These are phyloP conservation scores for Toxicodendron radicans DNA, from an alignment of 345 rosid genomes.

Conservation along the genomic window DNA sequence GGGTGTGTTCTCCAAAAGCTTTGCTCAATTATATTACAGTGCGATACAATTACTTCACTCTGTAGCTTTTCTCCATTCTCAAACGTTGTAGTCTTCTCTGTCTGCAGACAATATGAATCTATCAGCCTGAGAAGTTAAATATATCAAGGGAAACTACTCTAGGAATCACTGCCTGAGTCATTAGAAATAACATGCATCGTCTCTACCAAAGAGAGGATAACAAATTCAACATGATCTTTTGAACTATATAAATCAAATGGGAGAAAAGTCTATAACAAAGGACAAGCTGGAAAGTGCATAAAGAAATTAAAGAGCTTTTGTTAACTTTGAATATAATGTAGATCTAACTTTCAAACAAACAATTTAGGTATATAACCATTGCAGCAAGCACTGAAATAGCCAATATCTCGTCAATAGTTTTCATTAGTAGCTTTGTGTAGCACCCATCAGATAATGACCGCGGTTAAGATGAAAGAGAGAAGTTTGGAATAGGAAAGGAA, in stretches of 20 bases:
- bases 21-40: constrained; percentile 61
- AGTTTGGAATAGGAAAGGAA: not conserved
- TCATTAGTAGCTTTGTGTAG: too few relatives aligned
- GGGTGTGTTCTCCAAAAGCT: constrained; percentile 67
- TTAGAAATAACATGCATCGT: not conserved
- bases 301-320: too few relatives aligned
- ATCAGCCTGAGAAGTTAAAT: not conserved
- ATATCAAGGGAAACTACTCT: not conserved
- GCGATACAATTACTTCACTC: constrained; percentile 39
- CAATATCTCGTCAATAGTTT: too few relatives aligned
- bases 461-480: not conserved
- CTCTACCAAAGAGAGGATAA: not conserved
- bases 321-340: too few relatives aligned
- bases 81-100: constrained; percentile 19
- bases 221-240: not conserved
- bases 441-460: not conserved
- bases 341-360: too few relatives aligned
- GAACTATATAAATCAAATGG: not conserved
- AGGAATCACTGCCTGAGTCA: not conserved
- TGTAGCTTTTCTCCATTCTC: constrained; percentile 31
- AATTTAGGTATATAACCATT: too few relatives aligned
- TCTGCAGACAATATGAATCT: constrained; percentile 26
- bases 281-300: not conserved
- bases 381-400: too few relatives aligned
- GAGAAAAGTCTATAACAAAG: not conserved